Percentiles rank a stretch among this genome's conserved stretches.
Conservation (phyloP, 2,329 filamentous ascomycete species). For the Anisogramma anomala region DNA sequence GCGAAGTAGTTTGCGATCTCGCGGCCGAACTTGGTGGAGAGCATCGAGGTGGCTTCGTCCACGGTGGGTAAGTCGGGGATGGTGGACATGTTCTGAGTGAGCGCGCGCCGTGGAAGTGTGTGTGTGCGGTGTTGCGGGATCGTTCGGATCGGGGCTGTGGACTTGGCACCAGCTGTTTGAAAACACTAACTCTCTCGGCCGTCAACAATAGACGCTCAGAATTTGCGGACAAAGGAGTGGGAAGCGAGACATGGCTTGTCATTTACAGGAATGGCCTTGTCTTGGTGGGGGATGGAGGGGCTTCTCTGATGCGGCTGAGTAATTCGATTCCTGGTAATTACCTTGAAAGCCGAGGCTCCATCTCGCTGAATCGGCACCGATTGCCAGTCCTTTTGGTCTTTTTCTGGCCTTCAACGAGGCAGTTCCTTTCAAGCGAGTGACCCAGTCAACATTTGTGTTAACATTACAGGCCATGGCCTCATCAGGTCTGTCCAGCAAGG, state of each 20-base stretch:
- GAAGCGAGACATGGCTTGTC: neutral
- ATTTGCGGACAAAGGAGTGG: neutral
- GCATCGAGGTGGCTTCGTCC: slow-evolving; percentile 48
- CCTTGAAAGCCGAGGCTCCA: slow-evolving; percentile 8
- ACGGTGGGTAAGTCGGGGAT: slow-evolving; percentile 34
- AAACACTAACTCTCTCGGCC: neutral
- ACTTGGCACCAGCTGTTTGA: no score
- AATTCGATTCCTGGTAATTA: slow-evolving; percentile 11
- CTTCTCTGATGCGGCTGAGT: slow-evolving; percentile 9
- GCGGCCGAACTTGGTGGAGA: slow-evolving; percentile 65
- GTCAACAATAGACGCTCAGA: neutral
- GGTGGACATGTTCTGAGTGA: slow-evolving; percentile 8
- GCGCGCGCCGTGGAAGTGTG: neutral
- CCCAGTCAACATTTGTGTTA: no score
- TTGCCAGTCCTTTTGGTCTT: no score
- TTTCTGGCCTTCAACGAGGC: no score
- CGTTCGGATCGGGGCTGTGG: neutral
- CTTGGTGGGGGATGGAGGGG: slow-evolving; percentile 13
- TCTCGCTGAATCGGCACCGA: slow-evolving; percentile 8
- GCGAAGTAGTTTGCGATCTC: slow-evolving; percentile 79
- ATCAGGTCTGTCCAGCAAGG: no score
- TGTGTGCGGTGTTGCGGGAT: neutral
- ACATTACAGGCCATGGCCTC: no score
- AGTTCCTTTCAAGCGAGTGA: no score
- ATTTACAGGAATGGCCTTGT: slow-evolving; percentile 4